Evolutionary conservation across 139 green algal species (phyloP).

Genomic region (Volvox reticuliferus): DNA sequence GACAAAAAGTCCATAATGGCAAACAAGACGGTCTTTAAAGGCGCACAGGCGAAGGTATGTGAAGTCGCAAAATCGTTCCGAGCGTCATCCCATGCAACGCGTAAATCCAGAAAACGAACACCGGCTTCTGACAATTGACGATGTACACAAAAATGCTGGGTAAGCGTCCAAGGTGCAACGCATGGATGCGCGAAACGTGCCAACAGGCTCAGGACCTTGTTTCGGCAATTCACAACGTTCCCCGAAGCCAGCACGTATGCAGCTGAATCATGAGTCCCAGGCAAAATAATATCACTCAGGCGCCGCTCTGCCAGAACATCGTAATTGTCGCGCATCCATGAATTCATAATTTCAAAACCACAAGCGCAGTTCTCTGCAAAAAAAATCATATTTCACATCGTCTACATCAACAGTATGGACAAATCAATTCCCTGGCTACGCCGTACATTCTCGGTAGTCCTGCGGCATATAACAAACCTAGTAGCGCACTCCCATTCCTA

Average conservation of each 20-base stretch:
- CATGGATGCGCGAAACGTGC: background rate
- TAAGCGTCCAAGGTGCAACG: conserved; percentile 1
- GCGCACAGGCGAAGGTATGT: conserved; percentile 32
- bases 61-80: background rate
- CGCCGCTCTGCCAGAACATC: background rate
- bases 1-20: conserved; percentile 4
- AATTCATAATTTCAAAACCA: background rate
- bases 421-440: no score
- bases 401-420: no score
- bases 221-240: background rate
- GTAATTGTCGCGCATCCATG: conserved; percentile 28
- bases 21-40: background rate
- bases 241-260: background rate
- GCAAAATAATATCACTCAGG: background rate
- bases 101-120: conserved; percentile 28
- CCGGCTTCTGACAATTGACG: background rate
- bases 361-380: no score
- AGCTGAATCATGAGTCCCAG: conserved; percentile 29
- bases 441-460: no score
- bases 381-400: no score
- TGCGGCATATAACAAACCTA: no score
- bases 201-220: background rate
- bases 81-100: background rate
- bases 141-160: background rate
- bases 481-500: no score